These are phyloP conservation scores for Flaveria brownii DNA, from an alignment of 129 eudicot genomes.

Conservation along the genomic window DNA sequence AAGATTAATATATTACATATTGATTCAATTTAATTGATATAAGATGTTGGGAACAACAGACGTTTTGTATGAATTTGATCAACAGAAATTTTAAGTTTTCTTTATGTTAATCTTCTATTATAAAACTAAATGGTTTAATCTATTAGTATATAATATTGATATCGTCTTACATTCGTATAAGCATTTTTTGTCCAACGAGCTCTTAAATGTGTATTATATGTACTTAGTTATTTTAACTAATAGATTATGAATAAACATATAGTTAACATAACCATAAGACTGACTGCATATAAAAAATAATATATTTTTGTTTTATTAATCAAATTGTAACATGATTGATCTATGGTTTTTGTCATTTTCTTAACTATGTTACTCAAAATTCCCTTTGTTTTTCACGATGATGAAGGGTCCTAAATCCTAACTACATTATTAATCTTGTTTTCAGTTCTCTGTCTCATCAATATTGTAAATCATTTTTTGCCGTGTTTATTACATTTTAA, in stretches of 20 bases:
- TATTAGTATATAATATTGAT: background rate
- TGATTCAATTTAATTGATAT: no score
- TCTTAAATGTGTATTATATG: background rate
- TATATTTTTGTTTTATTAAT: background rate
- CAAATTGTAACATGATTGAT: background rate
- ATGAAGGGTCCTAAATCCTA: background rate
- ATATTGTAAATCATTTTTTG: no score
- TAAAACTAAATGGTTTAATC: no score
- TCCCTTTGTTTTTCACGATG: constrained; percentile 25
- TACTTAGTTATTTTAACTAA: background rate
- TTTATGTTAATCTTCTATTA: no score
- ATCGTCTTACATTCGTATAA: background rate
- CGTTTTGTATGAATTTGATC: background rate
- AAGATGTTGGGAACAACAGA: background rate
- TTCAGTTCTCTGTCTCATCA: background rate
- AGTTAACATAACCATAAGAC: background rate
- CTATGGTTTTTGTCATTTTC: constrained; percentile 22
- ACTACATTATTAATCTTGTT: background rate
- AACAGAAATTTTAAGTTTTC: no score
- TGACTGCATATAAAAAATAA: background rate
- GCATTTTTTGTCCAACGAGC: background rate
- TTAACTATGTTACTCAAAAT: constrained; percentile 19
- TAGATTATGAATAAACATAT: background rate
- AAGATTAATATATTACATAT: no score
- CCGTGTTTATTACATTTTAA: background rate